phyloP scores from a whole-genome alignment of 2,329 filamentous ascomycete genomes.

The Phyllosticta citriasiana region DNA sequence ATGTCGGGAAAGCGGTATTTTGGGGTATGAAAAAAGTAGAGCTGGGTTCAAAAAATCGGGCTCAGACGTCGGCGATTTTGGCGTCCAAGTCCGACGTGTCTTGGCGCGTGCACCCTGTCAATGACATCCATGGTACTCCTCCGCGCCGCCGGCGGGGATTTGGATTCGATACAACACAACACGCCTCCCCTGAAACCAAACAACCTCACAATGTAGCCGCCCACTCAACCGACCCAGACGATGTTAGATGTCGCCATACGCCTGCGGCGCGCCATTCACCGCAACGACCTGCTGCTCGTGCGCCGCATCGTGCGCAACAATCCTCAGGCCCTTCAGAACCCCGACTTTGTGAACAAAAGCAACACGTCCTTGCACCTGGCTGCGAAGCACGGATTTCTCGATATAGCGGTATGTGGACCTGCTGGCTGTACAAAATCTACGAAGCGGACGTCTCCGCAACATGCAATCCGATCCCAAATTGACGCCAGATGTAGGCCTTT shows the following conservation, averaged over 20 bases:
- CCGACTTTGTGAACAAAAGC: constrained; percentile 63
- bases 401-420: constrained; percentile 45
- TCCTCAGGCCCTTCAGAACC: constrained; percentile 64
- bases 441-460: too few species aligned
- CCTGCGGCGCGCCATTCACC: constrained; percentile 70
- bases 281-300: constrained; percentile 63
- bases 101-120: neutral
- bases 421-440: too few species aligned
- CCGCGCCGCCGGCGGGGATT: neutral
- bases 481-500: constrained; percentile 36
- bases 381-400: constrained; percentile 58
- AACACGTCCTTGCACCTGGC: constrained; percentile 81
- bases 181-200: constrained; percentile 2
- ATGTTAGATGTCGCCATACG: constrained; percentile 72
- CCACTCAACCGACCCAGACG: neutral
- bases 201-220: neutral
- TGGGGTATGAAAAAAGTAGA: neutral
- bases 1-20: neutral
- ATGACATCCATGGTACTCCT: neutral
- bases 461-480: neutral
- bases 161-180: neutral
- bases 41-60: constrained; percentile 6
- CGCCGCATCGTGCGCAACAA: constrained; percentile 66
- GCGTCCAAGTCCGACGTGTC: neutral
- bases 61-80: neutral